Evolutionary conservation across 352 stramenopile genomes (phyloP).

Genomic region (Pythium coloratum): DNA sequence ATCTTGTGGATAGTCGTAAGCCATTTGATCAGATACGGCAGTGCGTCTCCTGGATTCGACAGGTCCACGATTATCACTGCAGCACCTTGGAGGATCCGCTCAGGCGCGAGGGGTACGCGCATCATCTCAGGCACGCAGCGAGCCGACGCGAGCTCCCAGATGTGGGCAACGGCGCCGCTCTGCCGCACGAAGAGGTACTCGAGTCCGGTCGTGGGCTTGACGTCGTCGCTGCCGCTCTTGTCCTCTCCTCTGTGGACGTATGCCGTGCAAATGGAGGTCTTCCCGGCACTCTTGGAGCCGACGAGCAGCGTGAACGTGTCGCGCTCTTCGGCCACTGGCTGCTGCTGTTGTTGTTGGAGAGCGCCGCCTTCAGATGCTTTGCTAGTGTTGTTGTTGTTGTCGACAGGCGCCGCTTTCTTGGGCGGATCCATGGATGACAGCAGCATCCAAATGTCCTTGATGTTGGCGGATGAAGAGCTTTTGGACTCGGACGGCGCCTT

Average conservation of each 20-base stretch:
- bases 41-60: conserved; percentile 71
- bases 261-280: conserved; percentile 75
- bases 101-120: conserved; percentile 71
- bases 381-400: conserved; percentile 12
- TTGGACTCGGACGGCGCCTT: conserved; percentile 18
- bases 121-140: conserved; percentile 86
- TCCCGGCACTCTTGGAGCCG: conserved; percentile 66
- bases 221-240: conserved; percentile 49
- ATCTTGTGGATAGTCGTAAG: conserved; percentile 53
- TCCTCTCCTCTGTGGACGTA: conserved; percentile 67
- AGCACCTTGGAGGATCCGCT: conserved; percentile 71
- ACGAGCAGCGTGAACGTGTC: conserved; percentile 78
- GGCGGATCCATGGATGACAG: conserved; percentile 51
- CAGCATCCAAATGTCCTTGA: conserved; percentile 74
- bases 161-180: conserved; percentile 81
- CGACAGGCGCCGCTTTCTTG: conserved; percentile 24
- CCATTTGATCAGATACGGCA: conserved; percentile 82
- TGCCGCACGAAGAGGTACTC: conserved; percentile 89
- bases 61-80: conserved; percentile 87
- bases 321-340: conserved; percentile 40
- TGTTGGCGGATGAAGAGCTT: conserved; percentile 28
- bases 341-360: not conserved
- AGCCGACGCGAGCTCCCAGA: conserved; percentile 90
- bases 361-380: not conserved
- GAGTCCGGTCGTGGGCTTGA: conserved; percentile 91